Base-by-base conservation (phyloP, 768 basidiomycete genomes). In the Holtermanniella nyarrowii region DNA sequence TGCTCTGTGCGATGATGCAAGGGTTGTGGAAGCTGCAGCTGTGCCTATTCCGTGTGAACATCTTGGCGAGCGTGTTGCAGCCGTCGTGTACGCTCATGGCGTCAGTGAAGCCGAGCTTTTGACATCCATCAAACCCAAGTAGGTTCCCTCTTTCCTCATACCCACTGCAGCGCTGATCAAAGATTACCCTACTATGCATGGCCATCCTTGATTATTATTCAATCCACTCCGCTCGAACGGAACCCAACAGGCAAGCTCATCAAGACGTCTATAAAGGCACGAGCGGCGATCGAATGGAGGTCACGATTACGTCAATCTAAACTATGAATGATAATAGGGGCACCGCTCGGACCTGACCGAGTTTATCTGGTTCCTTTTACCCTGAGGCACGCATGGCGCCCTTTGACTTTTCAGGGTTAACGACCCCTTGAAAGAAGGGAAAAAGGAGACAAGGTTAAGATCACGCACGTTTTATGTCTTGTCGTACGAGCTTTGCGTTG, bases 201-300 rank as follows among this genome's bases (percentile, higher is more conserved):
- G 7, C 62, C 62, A 0, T 53, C 46, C 13, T 53, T 66, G 26
- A 46, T 66, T n/a, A 16, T 59, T 25, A 48, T 63, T 3, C 43
- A 55, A 10, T 26, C 54, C 45, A 59, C 44, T 27, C 53, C 55
- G n/a, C 18, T 50, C 63, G 65, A 62, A 12, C 55, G 57, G 18
- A 67, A 67, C 26, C 59, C 58, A 2, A 67, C 63, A 55, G 65
- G 65, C 3, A 67, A 67, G 45, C 46, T 67, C 2, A 53, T 67
- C 44, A 67, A 67, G 55, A 56, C 53, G 31, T 60, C 64, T 47
- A 39, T 67, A 13, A 62, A 56, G 43, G 50, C 53, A 3, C 26
- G 51, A 2, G 26, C 62, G 7, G 42, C 54, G 10, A 26, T 23
- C 24, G 57, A 44, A 37, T 67, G 65, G 65, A n/a, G n/a, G n/a